Conservation (phyloP, 2,329 filamentous ascomycete species). For the Cercospora nicotianae region DNA sequence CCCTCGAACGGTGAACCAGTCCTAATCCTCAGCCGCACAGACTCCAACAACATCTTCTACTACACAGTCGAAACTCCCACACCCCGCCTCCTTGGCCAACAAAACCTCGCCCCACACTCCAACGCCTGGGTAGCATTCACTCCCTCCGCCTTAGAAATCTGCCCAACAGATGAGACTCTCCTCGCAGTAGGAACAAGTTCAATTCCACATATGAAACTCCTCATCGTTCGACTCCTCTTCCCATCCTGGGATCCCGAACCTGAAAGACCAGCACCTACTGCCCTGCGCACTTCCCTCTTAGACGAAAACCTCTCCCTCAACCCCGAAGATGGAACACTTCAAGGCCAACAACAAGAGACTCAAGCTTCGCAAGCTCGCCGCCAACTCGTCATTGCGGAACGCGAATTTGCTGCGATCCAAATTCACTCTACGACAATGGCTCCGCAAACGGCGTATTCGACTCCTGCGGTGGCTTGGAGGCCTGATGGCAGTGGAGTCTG, state of each 20-base stretch:
- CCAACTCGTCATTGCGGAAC: constrained; percentile 54
- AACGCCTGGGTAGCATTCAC: constrained; percentile 66
- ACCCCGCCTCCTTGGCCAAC: constrained; percentile 52
- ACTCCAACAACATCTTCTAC: constrained; percentile 61
- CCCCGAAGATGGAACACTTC: not conserved
- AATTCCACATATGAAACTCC: constrained; percentile 62
- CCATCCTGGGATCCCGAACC: constrained; percentile 39
- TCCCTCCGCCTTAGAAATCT: constrained; percentile 57
- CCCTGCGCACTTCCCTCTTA: constrained; percentile 28
- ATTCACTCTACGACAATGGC: constrained; percentile 61
- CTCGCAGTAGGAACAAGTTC: constrained; percentile 62
- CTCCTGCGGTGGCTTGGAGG: constrained; percentile 61
- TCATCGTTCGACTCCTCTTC: constrained; percentile 59
- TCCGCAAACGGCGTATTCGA: constrained; percentile 65
- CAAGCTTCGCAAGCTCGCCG: constrained; percentile 49
- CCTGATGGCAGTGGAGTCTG: constrained; percentile 62
- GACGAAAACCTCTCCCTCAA: constrained; percentile 19
- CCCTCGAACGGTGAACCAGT: constrained; percentile 50
- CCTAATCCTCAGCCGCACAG: constrained; percentile 56
- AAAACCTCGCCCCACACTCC: constrained; percentile 63
- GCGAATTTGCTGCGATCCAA: constrained; percentile 60
- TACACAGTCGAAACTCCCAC: constrained; percentile 45
- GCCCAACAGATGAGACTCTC: constrained; percentile 55
- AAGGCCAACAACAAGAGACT: constrained; percentile 9
- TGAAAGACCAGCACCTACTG: constrained; percentile 17